Evolutionary conservation across 176 grass and related monocot genomes (phyloP).

Genomic region (Carex littledalei): DNA sequence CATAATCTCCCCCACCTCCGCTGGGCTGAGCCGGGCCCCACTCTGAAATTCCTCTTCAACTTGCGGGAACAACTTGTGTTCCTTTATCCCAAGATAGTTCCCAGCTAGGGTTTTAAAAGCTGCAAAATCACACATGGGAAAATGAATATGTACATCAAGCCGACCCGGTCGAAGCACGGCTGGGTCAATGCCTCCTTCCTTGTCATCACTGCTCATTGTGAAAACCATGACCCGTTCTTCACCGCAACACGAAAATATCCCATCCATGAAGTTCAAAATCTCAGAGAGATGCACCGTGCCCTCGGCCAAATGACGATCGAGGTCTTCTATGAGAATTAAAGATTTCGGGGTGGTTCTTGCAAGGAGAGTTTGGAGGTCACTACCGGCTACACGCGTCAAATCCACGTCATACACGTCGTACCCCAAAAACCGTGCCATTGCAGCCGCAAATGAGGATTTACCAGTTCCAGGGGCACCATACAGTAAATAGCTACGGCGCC

Average conservation of each 20-base stretch:
- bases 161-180: slow-evolving; percentile 77
- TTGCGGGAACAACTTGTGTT: slow-evolving; percentile 93
- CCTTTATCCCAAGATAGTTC: slow-evolving; percentile 83
- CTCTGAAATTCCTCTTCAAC: slow-evolving; percentile 85
- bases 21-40: slow-evolving; percentile 71
- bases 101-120: slow-evolving; percentile 84
- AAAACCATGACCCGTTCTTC: slow-evolving; percentile 93
- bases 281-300: slow-evolving; percentile 28
- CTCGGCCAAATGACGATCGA: slow-evolving; percentile 57
- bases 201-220: slow-evolving; percentile 67
- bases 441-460: slow-evolving; percentile 83
- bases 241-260: slow-evolving; percentile 66
- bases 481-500: slow-evolving; percentile 84
- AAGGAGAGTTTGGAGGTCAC: slow-evolving; percentile 54
- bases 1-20: slow-evolving; percentile 98
- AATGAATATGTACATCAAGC: slow-evolving; percentile 86
- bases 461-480: slow-evolving; percentile 78
- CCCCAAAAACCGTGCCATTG: slow-evolving; percentile 74
- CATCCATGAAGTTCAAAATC: slow-evolving; percentile 93
- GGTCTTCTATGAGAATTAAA: slow-evolving; percentile 71
- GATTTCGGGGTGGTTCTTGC: slow-evolving; percentile 54
- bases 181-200: slow-evolving; percentile 59
- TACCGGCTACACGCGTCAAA: slow-evolving; percentile 35
- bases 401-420: slow-evolving; percentile 86
- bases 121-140: slow-evolving; percentile 83